These are phyloP conservation scores for Fusarium sp. DNA, from an alignment of 2,329 filamentous ascomycete species.

Conservation along the genomic window DNA sequence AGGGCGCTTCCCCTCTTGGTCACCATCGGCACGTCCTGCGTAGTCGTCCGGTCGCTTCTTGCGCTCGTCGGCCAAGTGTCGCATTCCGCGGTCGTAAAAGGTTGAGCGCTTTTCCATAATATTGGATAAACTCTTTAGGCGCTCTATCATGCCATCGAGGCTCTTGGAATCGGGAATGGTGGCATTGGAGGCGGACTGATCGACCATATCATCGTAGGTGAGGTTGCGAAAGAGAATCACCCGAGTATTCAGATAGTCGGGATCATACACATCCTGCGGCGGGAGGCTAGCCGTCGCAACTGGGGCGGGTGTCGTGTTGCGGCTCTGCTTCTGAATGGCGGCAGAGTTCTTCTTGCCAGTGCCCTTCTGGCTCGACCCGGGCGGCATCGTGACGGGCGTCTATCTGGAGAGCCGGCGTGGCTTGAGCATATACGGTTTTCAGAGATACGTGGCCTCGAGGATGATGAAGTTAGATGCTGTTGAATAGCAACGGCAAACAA, in stretches of 20 bases:
- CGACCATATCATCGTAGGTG: constrained; percentile 73
- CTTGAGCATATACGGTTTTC: not conserved
- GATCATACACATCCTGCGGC: constrained; percentile 62
- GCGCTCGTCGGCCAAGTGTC: constrained; percentile 69
- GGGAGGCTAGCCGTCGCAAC: constrained; percentile 59
- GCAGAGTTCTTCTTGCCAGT: constrained; percentile 70
- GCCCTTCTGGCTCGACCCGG: constrained; percentile 65
- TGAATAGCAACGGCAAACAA: constrained; percentile 27
- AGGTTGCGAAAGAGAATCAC: constrained; percentile 66
- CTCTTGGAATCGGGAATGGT: constrained; percentile 69
- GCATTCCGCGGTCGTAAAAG: constrained; percentile 76
- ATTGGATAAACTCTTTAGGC: constrained; percentile 69
- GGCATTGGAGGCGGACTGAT: constrained; percentile 64
- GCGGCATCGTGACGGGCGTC: constrained; percentile 58
- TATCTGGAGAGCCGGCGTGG: not conserved
- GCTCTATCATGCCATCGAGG: constrained; percentile 68
- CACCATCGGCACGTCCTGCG: constrained; percentile 56
- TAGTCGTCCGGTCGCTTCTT: constrained; percentile 68
- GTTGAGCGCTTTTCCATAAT: constrained; percentile 71
- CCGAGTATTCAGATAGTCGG: constrained; percentile 71
- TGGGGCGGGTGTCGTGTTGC: constrained; percentile 74
- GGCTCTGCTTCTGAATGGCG: constrained; percentile 72
- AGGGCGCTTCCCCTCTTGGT: constrained; percentile 62
- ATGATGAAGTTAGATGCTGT: constrained; percentile 21
- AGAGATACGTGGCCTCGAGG: not conserved